Percentiles rank a stretch among this genome's conserved stretches.
Conservation (phyloP, 768 basidiomycete species). For the Hericium erinaceus region DNA sequence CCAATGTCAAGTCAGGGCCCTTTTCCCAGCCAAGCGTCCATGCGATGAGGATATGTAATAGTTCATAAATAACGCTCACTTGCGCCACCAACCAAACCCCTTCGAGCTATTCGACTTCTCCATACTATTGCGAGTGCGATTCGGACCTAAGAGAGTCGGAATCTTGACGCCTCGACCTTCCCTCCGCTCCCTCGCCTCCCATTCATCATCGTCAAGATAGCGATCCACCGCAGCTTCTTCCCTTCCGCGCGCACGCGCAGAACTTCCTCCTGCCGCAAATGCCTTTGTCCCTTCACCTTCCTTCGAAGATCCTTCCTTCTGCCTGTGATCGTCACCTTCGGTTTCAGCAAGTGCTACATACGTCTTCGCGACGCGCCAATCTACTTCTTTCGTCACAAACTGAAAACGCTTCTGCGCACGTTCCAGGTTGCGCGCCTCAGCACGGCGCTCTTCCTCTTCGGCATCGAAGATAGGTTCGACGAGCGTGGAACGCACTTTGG, state of each 20-base stretch:
- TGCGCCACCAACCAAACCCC: too few species aligned
- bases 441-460: slow-evolving; percentile 30
- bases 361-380: slow-evolving; percentile 55
- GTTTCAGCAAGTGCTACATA: slow-evolving; percentile 60
- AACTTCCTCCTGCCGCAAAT: too few species aligned
- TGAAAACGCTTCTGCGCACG: slow-evolving; percentile 54
- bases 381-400: slow-evolving; percentile 57
- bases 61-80: too few species aligned
- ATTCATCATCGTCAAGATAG: slow-evolving; percentile 63
- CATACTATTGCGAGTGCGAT: too few species aligned
- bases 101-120: too few species aligned
- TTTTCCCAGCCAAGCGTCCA: too few species aligned
- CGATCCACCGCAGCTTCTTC: slow-evolving; percentile 38
- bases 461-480: slow-evolving; percentile 16
- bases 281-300: too few species aligned
- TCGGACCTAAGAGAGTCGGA: not conserved
- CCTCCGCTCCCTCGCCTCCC: slow-evolving; percentile 40
- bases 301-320: too few species aligned
- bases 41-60: too few species aligned
- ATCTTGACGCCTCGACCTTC: slow-evolving; percentile 20
- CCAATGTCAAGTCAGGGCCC: too few species aligned
- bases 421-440: slow-evolving; percentile 33
- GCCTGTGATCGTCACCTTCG: slow-evolving; percentile 2
- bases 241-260: slow-evolving; percentile 26
- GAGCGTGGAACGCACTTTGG: slow-evolving; percentile 16